These are phyloP conservation scores for Platanthera zijinensis DNA, from an alignment of 106 monocot genomes.

Conservation along the genomic window DNA sequence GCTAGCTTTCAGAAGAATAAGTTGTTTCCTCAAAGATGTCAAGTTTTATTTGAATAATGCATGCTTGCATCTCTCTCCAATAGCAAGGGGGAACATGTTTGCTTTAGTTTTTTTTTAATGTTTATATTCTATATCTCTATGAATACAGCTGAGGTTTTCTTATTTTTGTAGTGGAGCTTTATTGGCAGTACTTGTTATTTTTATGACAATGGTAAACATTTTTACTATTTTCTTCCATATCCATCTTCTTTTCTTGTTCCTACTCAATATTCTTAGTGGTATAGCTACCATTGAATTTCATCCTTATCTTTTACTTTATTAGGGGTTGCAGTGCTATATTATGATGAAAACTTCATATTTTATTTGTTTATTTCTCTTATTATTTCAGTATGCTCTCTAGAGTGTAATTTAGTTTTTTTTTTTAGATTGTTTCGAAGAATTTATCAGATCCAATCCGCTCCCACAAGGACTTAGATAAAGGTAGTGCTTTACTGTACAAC, in stretches of 20 bases:
- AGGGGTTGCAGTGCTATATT: background rate
- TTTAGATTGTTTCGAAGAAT: slow-evolving; percentile 79
- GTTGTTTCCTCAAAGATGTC: background rate
- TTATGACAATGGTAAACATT: background rate
- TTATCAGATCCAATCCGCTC: slow-evolving; percentile 95
- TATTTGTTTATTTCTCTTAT: slow-evolving; percentile 1
- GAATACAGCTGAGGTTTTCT: background rate
- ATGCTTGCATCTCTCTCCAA: background rate
- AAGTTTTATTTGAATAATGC: background rate
- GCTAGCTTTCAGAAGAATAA: background rate
- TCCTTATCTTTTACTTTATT: background rate
- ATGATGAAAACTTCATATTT: background rate
- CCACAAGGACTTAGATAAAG: slow-evolving; percentile 93
- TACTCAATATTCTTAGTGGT: background rate
- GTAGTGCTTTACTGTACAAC: slow-evolving; percentile 55
- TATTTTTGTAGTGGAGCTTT: background rate
- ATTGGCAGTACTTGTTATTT: background rate
- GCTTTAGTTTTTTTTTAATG: background rate
- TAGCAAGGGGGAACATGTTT: background rate
- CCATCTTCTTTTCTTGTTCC: background rate
- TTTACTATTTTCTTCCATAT: background rate
- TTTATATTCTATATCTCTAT: background rate
- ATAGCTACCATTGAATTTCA: background rate
- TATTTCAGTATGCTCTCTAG: background rate
- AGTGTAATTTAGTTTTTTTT: background rate